Base-by-base conservation (phyloP, 2,329 filamentous ascomycete genomes). In the Allantophomopsis lycopodina region DNA sequence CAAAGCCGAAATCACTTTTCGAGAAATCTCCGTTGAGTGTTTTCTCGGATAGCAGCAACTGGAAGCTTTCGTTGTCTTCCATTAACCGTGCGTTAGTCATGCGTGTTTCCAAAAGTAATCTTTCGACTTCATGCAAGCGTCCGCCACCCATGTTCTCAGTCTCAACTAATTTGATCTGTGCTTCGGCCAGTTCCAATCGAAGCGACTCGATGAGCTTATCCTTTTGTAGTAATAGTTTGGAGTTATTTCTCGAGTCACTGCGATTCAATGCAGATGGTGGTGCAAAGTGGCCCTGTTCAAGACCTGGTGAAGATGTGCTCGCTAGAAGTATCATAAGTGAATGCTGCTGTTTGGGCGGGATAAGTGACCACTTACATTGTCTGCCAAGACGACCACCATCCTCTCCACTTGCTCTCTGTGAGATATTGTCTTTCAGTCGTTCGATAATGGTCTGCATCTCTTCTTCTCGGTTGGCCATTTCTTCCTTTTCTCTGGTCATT, bases 51-150 rank as follows among this genome's bases (percentile, higher is more conserved):
- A 98, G 76, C 14, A 98, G 76, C 31, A 96, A 73, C 61, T 96
- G 89, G 61, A 94, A 98, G 62, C 87, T 94, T 62, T 98, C 91
- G 54, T 96, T 96, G 60, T 98, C 91, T 62, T 98, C 91, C 83
- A 95, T 91, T 46, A 98, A 68, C 35, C 88, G 77, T 42, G 91
- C 91, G 56, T 96, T 98, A 49, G 87, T 83, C 82, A 96, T 91
- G 52, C 88, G 85, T 32, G 86, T 81, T 55, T 96, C 89, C 62
- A 95, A 78, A 39, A 96, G 73, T 47, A 84, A 76, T 51, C 83
- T 81, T 62, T 96, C 88, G n/a, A 96, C 73, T 59, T 94, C 86
- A 48, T 85, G 83, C 54, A 94, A 66, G 20, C 83, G 79, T 35
- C 86, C 87, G 39, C 88, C 89, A 39, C 87, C 89, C 60, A 83